Conservation (phyloP, 805 yeast genomes). For the Barnettozyma californica region DNA sequence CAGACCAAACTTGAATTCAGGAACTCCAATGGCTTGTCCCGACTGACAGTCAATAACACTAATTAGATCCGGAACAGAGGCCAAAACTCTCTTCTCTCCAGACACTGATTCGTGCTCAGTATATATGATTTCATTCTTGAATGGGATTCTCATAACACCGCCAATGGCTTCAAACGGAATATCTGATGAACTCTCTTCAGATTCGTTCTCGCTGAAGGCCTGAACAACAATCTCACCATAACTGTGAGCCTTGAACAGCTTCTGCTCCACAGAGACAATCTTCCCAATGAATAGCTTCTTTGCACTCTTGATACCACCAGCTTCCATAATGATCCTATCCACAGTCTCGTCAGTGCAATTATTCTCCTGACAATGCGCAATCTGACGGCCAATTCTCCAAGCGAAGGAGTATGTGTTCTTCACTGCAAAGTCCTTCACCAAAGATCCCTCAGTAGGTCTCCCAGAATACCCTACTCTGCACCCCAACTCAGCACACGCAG, state of each 20-base stretch:
- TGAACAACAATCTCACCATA: constrained; percentile 38
- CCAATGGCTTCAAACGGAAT: constrained; percentile 1
- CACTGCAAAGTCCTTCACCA: constrained; percentile 26
- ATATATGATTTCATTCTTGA: constrained; percentile 43
- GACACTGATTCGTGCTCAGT: constrained; percentile 24
- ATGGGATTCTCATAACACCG: constrained; percentile 33
- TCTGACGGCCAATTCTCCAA: constrained; percentile 41
- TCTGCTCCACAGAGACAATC: constrained; percentile 38
- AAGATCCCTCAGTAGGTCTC: constrained; percentile 5
- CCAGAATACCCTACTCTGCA: constrained; percentile 33
- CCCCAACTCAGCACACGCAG: constrained; percentile 39
- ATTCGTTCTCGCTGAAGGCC: constrained; percentile 16
- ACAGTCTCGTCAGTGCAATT: constrained; percentile 2
- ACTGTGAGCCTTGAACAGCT: constrained; percentile 37
- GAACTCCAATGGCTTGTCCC: constrained; percentile 46
- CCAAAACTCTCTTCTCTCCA: constrained; percentile 25
- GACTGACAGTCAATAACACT: constrained; percentile 37
- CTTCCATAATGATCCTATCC: constrained; percentile 21
- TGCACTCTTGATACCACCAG: constrained; percentile 29
- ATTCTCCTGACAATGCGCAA: constrained; percentile 28
- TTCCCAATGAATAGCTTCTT: constrained; percentile 37
- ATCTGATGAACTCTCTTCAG: constrained; percentile 4
- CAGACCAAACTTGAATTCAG: constrained; percentile 42
- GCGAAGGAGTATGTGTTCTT: constrained; percentile 36
- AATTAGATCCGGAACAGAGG: constrained; percentile 43